Percentiles rank a stretch among this genome's conserved stretches.
These are phyloP conservation scores for Arthrobotrys sinensis DNA, from an alignment of 2,329 filamentous ascomycete genomes.

Conservation along the genomic window DNA sequence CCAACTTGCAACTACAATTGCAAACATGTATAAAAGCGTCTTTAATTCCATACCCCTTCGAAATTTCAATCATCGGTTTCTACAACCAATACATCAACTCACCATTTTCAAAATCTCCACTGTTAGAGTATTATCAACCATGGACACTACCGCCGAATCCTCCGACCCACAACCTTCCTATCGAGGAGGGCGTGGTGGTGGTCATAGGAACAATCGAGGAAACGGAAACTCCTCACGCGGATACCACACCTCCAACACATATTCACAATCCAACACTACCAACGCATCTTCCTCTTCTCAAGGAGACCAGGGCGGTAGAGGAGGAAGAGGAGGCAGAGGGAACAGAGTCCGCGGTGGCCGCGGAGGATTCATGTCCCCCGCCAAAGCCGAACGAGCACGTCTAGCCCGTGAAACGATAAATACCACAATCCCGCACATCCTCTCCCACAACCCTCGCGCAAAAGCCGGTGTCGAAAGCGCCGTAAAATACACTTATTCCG, in stretches of 20 bases:
- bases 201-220: neutral
- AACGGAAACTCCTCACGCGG: neutral
- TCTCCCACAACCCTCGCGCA: conserved; percentile 73
- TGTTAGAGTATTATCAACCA: neutral
- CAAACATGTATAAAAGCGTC: neutral
- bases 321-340: neutral
- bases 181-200: neutral
- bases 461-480: conserved; percentile 72
- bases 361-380: conserved; percentile 29
- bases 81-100: neutral
- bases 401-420: conserved; percentile 74
- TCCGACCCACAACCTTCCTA: conserved; percentile 1
- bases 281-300: conserved; percentile 17
- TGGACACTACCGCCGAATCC: neutral
- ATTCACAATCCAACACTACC: conserved; percentile 25
- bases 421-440: conserved; percentile 73
- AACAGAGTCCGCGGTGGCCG: conserved; percentile 1
- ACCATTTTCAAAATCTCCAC: neutral
- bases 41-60: neutral
- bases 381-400: conserved; percentile 69
- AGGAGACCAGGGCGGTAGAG: conserved; percentile 2
- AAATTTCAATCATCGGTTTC: neutral
- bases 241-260: conserved; percentile 27
- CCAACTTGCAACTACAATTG: neutral
- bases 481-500: conserved; percentile 68